These are phyloP conservation scores for Capsella rubella DNA, from an alignment of 441 rosid genomes.

Conservation along the genomic window DNA sequence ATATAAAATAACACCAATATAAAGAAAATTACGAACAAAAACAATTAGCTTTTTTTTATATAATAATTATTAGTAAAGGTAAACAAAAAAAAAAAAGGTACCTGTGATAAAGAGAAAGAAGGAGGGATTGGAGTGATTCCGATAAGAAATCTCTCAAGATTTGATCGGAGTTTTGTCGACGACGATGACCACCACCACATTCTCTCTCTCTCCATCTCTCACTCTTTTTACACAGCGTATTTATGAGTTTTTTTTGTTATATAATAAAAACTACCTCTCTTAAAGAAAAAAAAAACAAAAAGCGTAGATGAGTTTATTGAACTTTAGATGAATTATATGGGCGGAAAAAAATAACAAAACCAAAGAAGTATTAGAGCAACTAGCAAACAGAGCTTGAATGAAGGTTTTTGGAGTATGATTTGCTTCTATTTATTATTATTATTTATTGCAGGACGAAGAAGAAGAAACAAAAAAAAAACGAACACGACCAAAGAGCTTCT, in stretches of 20 bases:
- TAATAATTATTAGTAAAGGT: too few relatives aligned
- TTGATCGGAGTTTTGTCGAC: conserved; percentile 41
- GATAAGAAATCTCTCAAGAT: conserved; percentile 53
- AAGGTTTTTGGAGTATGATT: conserved; percentile 20
- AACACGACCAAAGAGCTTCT: conserved; percentile 31
- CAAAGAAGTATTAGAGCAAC: background rate
- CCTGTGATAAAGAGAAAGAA: conserved; percentile 51
- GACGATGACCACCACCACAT: conserved; percentile 42
- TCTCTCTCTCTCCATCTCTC: background rate
- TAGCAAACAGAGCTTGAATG: conserved; percentile 1
- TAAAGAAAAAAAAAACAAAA: background rate
- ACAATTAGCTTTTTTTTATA: background rate
- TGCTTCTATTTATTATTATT: conserved; percentile 32
- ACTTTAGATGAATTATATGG: background rate
- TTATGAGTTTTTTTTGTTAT: background rate
- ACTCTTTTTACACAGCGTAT: background rate
- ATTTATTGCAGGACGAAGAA: background rate
- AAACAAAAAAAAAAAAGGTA: background rate
- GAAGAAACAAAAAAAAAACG: background rate
- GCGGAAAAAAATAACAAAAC: background rate
- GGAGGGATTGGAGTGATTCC: conserved; percentile 55
- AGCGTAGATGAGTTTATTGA: background rate
- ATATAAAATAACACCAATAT: background rate
- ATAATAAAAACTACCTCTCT: background rate
- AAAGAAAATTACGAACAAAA: background rate